A percentile compares a stretch with the other conserved stretches of the same genome.
These are phyloP conservation scores for Elongisporangium anandrum DNA, from an alignment of 352 stramenopile species.

Conservation along the genomic window DNA sequence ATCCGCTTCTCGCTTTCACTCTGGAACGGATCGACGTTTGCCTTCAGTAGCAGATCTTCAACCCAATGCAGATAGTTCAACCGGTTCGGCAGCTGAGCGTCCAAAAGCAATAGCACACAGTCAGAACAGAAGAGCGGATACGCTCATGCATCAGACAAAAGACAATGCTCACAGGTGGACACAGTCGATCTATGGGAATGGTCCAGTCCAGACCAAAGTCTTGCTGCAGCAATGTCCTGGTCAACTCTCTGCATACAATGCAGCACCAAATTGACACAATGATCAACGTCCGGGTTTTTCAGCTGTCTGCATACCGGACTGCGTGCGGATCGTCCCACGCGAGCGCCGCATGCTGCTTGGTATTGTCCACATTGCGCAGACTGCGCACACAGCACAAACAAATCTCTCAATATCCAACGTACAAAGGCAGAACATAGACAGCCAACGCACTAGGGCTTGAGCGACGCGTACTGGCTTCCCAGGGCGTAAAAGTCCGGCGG, in stretches of 20 bases:
- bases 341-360: slow-evolving; percentile 47
- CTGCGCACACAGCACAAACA: slow-evolving; percentile 15
- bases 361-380: slow-evolving; percentile 57
- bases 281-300: slow-evolving; percentile 4
- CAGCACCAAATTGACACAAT: slow-evolving; percentile 5
- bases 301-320: slow-evolving; percentile 33
- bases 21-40: slow-evolving; percentile 22
- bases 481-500: slow-evolving; percentile 79
- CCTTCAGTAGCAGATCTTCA: slow-evolving; percentile 81
- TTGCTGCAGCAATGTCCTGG: slow-evolving; percentile 86
- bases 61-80: slow-evolving; percentile 98
- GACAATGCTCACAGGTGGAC: slow-evolving; percentile 82
- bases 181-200: slow-evolving; percentile 91
- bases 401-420: slow-evolving; percentile 2
- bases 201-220: slow-evolving; percentile 90
- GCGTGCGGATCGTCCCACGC: slow-evolving; percentile 78
- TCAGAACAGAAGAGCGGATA: neutral
- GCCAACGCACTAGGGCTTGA: slow-evolving; percentile 58
- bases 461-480: slow-evolving; percentile 46
- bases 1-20: slow-evolving; percentile 14
- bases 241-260: slow-evolving; percentile 73
- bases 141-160: slow-evolving; percentile 3
- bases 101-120: neutral
- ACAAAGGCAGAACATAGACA: neutral
- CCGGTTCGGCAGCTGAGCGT: slow-evolving; percentile 67